A percentile compares a stretch with the other conserved stretches of the same genome.
phyloP scores from a whole-genome alignment of 73 alveolate genomes.

The Tetrahymena borealis region DNA sequence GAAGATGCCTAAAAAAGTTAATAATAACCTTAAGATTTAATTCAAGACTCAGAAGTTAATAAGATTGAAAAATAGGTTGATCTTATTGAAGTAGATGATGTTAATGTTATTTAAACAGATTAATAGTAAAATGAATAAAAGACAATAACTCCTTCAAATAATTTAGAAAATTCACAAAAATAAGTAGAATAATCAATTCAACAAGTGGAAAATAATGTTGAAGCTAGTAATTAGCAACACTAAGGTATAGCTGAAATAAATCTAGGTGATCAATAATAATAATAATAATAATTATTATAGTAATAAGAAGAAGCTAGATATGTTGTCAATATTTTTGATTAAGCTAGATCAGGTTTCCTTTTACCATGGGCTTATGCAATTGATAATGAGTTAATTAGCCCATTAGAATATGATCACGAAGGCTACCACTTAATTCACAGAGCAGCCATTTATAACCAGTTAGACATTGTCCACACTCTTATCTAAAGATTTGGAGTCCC shows the following conservation, averaged over 20 bases:
- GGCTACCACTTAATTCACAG: neutral
- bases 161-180: neutral
- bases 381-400: neutral
- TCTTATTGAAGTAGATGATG: neutral
- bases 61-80: neutral
- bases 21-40: neutral
- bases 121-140: neutral
- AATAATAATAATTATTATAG: neutral
- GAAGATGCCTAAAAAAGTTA: neutral
- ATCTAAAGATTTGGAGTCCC: neutral
- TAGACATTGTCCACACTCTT: neutral
- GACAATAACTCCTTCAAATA: neutral
- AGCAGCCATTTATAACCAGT: neutral
- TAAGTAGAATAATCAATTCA: neutral
- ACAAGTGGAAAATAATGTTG: too few relatives aligned
- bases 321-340: neutral
- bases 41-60: neutral
- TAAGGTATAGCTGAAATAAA: neutral
- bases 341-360: neutral
- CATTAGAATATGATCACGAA: neutral
- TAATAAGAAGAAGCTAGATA: neutral
- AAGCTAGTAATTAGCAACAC: neutral
- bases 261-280: neutral
- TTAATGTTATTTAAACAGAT: neutral
- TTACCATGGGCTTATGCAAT: neutral